Evolutionary conservation across 2,329 filamentous ascomycete species (phyloP).

Genomic region (Cladosporium sp.): DNA sequence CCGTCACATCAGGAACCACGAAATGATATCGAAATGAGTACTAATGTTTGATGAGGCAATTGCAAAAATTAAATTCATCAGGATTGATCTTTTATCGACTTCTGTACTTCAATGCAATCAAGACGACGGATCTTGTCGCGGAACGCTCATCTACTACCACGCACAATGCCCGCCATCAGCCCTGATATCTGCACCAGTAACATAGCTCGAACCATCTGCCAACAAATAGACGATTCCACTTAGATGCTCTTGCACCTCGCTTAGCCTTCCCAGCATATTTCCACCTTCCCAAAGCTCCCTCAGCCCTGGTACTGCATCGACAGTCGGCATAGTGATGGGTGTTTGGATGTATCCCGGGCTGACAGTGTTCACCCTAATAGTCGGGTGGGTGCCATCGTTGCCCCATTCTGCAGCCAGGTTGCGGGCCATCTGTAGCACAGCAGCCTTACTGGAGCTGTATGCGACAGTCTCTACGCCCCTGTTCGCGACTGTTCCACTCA

Average conservation of each 20-base stretch:
- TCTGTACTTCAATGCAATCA: too few species aligned
- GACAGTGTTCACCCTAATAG: conserved; percentile 37
- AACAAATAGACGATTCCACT: conserved; percentile 68
- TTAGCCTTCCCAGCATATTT: conserved; percentile 55
- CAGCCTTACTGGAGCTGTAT: conserved; percentile 59
- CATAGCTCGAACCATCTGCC: conserved; percentile 67
- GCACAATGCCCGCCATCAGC: conserved; percentile 67
- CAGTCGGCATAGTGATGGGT: conserved; percentile 33
- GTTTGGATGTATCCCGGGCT: conserved; percentile 39
- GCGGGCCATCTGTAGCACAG: conserved; percentile 53
- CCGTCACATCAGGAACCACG: neutral
- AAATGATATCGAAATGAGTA: neutral
- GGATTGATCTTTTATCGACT: too few species aligned
- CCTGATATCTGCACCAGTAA: conserved; percentile 68
- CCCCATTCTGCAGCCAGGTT: conserved; percentile 56
- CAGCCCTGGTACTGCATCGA: conserved; percentile 44
- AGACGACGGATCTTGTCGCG: neutral
- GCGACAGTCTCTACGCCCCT: conserved; percentile 40
- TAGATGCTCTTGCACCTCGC: conserved; percentile 58
- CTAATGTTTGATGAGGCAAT: neutral
- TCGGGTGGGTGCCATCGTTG: conserved; percentile 24
- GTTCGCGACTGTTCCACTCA: conserved; percentile 29
- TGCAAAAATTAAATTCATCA: neutral
- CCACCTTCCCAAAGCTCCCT: conserved; percentile 56
- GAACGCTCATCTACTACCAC: neutral